Percentiles rank a stretch among this genome's conserved stretches.
phyloP scores from a whole-genome alignment of 257 asterid genomes.

The Solanum medicagineum region DNA sequence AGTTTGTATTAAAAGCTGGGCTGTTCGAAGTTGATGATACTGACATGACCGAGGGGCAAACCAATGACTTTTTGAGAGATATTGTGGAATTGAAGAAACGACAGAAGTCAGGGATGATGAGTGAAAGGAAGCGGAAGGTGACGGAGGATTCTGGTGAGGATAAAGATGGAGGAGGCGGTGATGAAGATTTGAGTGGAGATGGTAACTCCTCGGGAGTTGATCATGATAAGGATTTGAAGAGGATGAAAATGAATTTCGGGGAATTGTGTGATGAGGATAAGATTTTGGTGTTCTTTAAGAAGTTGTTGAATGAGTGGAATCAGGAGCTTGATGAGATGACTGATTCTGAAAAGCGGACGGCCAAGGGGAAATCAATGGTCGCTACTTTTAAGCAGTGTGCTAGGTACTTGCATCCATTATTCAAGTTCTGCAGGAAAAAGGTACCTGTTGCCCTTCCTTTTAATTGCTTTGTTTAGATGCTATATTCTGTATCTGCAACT shows the following conservation, averaged over 20 bases:
- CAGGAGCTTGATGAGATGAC: conserved; percentile 83
- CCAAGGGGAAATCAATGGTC: conserved; percentile 88
- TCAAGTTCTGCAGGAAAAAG: conserved; percentile 97
- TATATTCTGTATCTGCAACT: not conserved
- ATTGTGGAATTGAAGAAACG: conserved; percentile 85
- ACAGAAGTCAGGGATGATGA: conserved; percentile 72
- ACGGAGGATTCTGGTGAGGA: conserved; percentile 63
- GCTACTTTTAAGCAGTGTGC: conserved; percentile 98
- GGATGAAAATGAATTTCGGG: conserved; percentile 67
- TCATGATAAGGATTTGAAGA: conserved; percentile 73
- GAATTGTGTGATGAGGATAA: conserved; percentile 90
- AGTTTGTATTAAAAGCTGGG: conserved; percentile 70
- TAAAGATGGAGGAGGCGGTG: conserved; percentile 71
- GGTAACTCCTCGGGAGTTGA: conserved; percentile 56
- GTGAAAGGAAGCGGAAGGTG: conserved; percentile 71
- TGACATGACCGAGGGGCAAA: conserved; percentile 98
- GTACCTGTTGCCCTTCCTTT: conserved; percentile 5
- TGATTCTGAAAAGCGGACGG: conserved; percentile 84
- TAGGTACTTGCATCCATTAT: conserved; percentile 74
- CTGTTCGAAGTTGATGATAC: conserved; percentile 76
- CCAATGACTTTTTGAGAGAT: conserved; percentile 82
- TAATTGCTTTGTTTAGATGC: not conserved
- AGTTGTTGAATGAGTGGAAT: conserved; percentile 84
- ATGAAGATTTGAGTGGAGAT: conserved; percentile 76
- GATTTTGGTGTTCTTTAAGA: conserved; percentile 91